A percentile compares a stretch with the other conserved stretches of the same genome.
Evolutionary conservation across 352 stramenopile species (phyloP).

Genomic region (Phytophthora colocasiae): DNA sequence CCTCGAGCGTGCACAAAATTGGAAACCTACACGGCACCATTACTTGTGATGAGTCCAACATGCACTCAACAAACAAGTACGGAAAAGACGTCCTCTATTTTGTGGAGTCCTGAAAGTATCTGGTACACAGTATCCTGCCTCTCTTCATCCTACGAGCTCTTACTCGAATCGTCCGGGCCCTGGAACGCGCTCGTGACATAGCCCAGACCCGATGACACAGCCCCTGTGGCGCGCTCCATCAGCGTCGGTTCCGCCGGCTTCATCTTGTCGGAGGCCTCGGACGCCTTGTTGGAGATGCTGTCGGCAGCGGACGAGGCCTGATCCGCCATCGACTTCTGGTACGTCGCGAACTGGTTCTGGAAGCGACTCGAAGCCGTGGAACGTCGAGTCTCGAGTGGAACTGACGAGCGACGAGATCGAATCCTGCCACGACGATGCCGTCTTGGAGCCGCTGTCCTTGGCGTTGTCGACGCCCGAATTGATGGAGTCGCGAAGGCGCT

Average conservation of each 20-base stretch:
- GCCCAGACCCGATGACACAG: conserved; percentile 14
- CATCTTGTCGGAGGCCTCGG: conserved; percentile 27
- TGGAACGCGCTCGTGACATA: conserved; percentile 26
- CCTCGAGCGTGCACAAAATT: too few species aligned
- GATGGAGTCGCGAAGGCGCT: conserved; percentile 23
- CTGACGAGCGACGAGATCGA: conserved; percentile 40
- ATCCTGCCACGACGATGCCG: conserved; percentile 27
- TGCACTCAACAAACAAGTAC: too few species aligned
- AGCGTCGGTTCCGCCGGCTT: conserved; percentile 30
- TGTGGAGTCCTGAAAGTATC: too few species aligned
- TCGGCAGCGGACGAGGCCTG: conserved; percentile 22
- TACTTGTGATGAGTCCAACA: too few species aligned
- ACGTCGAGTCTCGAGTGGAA: conserved; percentile 41
- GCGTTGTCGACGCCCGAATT: conserved; percentile 26
- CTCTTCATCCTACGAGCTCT: conserved; percentile 4
- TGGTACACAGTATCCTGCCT: too few species aligned
- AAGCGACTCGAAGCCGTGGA: conserved; percentile 47
- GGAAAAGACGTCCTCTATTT: too few species aligned
- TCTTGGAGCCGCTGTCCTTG: conserved; percentile 35
- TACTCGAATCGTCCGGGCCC: conserved; percentile 4
- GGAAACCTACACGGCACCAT: too few species aligned
- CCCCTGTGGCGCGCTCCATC: conserved; percentile 30
- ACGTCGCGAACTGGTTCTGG: conserved; percentile 42
- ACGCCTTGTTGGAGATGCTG: conserved; percentile 20
- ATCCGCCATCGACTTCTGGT: conserved; percentile 32